Conservation (phyloP, 441 rosid species). For the Pelargonium australe region DNA sequence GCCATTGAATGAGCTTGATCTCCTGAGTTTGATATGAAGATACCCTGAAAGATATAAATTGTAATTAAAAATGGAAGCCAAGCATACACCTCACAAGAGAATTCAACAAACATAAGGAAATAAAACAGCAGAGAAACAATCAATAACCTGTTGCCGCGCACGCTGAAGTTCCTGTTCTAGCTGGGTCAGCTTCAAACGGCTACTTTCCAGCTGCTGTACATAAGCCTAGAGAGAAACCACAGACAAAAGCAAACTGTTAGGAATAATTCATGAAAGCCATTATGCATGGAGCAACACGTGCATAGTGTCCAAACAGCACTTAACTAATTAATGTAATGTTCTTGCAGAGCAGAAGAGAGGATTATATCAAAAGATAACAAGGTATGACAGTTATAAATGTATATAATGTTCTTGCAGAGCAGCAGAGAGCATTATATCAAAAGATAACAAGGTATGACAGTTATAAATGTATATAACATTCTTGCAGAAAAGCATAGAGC, state of each 20-base stretch:
- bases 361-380: neutral
- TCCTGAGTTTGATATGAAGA: slow-evolving; percentile 92
- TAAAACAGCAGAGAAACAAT: slow-evolving; percentile 19
- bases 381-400: neutral
- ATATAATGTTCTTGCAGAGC: neutral
- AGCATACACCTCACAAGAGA: slow-evolving; percentile 2
- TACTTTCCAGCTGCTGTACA: slow-evolving; percentile 95
- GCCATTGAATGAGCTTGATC: slow-evolving; percentile 81
- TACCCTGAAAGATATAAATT: slow-evolving; percentile 46
- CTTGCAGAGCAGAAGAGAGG: neutral
- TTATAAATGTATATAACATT: too few species aligned
- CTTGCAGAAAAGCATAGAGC: too few species aligned
- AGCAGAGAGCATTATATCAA: slow-evolving; percentile 6
- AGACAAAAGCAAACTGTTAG: slow-evolving; percentile 12
- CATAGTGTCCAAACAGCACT: neutral
- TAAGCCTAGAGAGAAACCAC: slow-evolving; percentile 52
- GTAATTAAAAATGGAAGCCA: neutral
- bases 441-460: neutral
- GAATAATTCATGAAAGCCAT: neutral
- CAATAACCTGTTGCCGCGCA: slow-evolving; percentile 86
- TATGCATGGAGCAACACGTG: neutral
- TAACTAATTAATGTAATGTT: neutral
- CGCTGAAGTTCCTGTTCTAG: slow-evolving; percentile 98
- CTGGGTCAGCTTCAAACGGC: slow-evolving; percentile 87
- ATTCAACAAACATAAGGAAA: neutral